A percentile compares a stretch with the other conserved stretches of the same genome.
These are phyloP conservation scores for Didymella sp. DNA, from an alignment of 2,329 filamentous ascomycete species.

Conservation along the genomic window DNA sequence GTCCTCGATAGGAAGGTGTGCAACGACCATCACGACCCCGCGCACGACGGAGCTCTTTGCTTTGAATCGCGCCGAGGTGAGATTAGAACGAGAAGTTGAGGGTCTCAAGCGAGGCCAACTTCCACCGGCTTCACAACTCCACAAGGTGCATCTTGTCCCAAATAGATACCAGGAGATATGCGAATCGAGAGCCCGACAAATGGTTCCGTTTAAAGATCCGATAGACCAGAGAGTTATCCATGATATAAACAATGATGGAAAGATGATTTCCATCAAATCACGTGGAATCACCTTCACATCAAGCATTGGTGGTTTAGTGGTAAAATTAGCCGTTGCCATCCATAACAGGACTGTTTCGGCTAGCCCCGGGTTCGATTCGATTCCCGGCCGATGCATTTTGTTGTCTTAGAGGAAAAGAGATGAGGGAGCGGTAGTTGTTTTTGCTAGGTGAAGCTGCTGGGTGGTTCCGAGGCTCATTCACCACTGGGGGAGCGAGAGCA, in stretches of 20 bases:
- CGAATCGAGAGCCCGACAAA: no score
- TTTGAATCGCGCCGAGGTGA: not conserved
- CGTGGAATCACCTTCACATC: not conserved
- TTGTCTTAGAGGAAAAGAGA: not conserved
- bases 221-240: no score
- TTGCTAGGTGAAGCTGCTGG: not conserved
- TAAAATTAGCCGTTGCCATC: not conserved
- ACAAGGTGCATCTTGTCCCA: no score
- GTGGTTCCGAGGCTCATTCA: not conserved
- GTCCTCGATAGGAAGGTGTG: not conserved
- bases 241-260: no score
- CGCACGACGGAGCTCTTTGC: not conserved
- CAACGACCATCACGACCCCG: not conserved
- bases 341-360: not conserved
- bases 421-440: not conserved
- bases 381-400: conserved; percentile 1
- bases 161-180: no score
- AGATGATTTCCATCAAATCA: not conserved
- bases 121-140: not conserved
- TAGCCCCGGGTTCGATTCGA: not conserved
- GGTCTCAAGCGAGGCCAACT: not conserved
- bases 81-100: not conserved
- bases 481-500: no score
- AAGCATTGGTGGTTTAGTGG: conserved; percentile 1
- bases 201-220: no score